Percentiles rank a stretch among this genome's conserved stretches.
These are phyloP conservation scores for Aureobasidium sp. DNA, from an alignment of 2,329 filamentous ascomycete genomes.

Conservation along the genomic window DNA sequence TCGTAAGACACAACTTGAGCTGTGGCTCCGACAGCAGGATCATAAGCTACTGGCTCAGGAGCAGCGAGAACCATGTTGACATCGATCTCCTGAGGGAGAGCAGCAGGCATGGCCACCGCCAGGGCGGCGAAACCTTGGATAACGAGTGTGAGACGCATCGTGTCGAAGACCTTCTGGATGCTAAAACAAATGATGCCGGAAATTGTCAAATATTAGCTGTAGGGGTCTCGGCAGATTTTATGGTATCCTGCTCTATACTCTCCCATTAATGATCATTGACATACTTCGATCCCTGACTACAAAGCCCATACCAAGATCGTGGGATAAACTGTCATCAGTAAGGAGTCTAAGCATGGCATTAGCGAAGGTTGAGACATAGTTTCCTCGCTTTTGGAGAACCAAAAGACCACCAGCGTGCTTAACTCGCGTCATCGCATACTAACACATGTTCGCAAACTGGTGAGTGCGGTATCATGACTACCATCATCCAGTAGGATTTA, in stretches of 20 bases:
- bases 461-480: not conserved
- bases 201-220: not conserved
- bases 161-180: not conserved
- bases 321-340: not conserved
- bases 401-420: not conserved
- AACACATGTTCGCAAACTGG: not conserved
- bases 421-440: not conserved
- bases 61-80: slow-evolving; percentile 20
- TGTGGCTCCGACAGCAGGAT: slow-evolving; percentile 14
- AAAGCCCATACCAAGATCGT: not conserved
- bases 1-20: slow-evolving; percentile 21
- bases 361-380: not conserved
- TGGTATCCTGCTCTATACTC: not conserved
- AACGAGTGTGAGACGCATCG: slow-evolving; percentile 6
- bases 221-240: not conserved
- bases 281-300: not conserved
- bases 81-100: slow-evolving; percentile 21
- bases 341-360: not conserved
- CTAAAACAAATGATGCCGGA: not conserved
- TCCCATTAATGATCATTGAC: not conserved
- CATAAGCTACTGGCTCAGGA: slow-evolving; percentile 12
- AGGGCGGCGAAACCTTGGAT: not conserved
- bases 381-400: not conserved
- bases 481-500: not conserved
- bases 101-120: slow-evolving; percentile 20